These are phyloP conservation scores for Pleodorina starrii DNA, from an alignment of 139 green algal genomes.

Conservation along the genomic window DNA sequence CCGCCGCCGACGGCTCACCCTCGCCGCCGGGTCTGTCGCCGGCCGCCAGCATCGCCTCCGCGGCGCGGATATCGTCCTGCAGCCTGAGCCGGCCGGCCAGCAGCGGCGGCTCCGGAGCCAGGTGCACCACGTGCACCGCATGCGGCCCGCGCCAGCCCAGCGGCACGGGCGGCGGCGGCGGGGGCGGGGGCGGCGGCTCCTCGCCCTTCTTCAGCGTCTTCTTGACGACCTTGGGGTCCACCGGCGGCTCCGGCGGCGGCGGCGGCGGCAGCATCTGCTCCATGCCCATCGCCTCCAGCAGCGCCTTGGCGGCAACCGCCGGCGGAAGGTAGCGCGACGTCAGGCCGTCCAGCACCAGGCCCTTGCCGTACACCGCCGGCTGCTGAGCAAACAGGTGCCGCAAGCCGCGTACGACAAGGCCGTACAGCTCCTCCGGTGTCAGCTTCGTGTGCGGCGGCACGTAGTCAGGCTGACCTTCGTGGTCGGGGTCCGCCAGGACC, in stretches of 20 bases:
- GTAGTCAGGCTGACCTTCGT: slow-evolving; percentile 52
- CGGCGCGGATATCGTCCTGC: not conserved
- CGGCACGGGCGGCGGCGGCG: slow-evolving; percentile 21
- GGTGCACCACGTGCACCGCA: slow-evolving; percentile 49
- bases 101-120: slow-evolving; percentile 16
- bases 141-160: slow-evolving; percentile 17
- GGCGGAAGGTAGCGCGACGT: slow-evolving; percentile 49
- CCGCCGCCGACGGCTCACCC: not conserved
- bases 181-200: slow-evolving; percentile 17
- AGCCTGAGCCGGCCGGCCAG: not conserved
- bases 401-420: slow-evolving; percentile 51
- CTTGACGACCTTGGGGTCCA: slow-evolving; percentile 40
- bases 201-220: slow-evolving; percentile 48
- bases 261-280: slow-evolving; percentile 46
- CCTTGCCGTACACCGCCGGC: slow-evolving; percentile 51
- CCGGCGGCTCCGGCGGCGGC: slow-evolving; percentile 30
- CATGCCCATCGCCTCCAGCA: slow-evolving; percentile 68
- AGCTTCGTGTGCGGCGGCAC: slow-evolving; percentile 52
- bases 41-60: not conserved
- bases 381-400: slow-evolving; percentile 34
- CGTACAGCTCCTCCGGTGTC: slow-evolving; percentile 37
- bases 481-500: slow-evolving; percentile 59
- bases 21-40: not conserved
- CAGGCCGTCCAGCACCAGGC: slow-evolving; percentile 72
- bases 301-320: slow-evolving; percentile 28